phyloP scores from a whole-genome alignment of 495 filamentous ascomycete species.

The Parathielavia hyrcaniae region DNA sequence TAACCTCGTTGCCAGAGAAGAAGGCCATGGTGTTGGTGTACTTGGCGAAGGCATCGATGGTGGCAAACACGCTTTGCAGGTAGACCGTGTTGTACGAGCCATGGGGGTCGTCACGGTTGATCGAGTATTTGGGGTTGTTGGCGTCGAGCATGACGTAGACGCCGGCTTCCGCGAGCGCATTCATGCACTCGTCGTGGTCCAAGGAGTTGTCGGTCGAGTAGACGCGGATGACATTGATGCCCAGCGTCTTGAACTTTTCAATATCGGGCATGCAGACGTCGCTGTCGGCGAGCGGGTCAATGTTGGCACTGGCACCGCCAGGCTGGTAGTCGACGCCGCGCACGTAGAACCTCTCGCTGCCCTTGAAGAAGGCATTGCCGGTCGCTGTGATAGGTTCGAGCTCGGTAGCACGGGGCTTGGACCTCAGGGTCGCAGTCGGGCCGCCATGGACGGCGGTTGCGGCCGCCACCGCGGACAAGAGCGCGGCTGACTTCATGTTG shows the following conservation, averaged over 20 bases:
- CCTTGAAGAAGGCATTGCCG: constrained; percentile 75
- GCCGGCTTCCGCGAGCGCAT: constrained; percentile 68
- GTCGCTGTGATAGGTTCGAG: constrained; percentile 39
- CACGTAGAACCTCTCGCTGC: constrained; percentile 80
- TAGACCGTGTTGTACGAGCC: constrained; percentile 87
- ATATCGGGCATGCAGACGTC: constrained; percentile 77
- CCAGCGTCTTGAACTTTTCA: constrained; percentile 72
- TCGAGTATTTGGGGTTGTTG: constrained; percentile 42
- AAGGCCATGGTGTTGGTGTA: constrained; percentile 91
- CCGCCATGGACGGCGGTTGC: constrained; percentile 49
- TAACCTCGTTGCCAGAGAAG: constrained; percentile 97
- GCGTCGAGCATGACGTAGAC: constrained; percentile 89
- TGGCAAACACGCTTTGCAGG: constrained; percentile 89
- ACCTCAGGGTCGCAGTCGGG: constrained; percentile 48
- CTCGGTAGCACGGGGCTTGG: constrained; percentile 46
- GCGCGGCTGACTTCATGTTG: constrained; percentile 49
- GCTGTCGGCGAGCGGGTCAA: constrained; percentile 81
- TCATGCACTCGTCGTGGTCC: constrained; percentile 83
- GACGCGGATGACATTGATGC: constrained; percentile 86
- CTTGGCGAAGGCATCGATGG: constrained; percentile 80
- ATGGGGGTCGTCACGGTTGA: constrained; percentile 47
- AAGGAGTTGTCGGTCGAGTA: constrained; percentile 89
- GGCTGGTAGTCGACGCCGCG: constrained; percentile 96
- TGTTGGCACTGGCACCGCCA: constrained; percentile 57
- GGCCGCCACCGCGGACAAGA: constrained; percentile 49